phyloP scores from a whole-genome alignment of 179 eudicot genomes.

The Gypsophila paniculata region DNA sequence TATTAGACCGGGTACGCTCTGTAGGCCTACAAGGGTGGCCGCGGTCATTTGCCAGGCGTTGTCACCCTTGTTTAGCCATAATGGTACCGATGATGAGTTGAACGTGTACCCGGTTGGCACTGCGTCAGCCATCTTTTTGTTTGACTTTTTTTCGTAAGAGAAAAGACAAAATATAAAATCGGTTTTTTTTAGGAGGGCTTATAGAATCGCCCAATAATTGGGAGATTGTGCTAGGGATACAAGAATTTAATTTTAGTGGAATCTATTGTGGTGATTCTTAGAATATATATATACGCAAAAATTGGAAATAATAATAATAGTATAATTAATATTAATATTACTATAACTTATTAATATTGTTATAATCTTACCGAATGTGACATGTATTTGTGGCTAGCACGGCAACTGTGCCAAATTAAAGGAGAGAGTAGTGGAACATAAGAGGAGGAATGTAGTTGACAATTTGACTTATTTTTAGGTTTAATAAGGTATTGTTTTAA shows the following conservation, averaged over 20 bases:
- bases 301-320: background rate
- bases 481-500: background rate
- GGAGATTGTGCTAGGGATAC: background rate
- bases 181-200: no score
- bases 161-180: background rate
- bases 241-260: background rate
- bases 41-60: constrained; percentile 60
- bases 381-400: background rate
- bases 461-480: background rate
- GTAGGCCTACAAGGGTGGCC: constrained; percentile 51
- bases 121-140: background rate
- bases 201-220: background rate
- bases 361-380: background rate
- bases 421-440: background rate
- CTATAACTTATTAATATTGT: no score
- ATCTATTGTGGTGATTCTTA: background rate
- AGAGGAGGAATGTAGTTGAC: background rate
- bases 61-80: constrained; percentile 57
- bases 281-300: background rate
- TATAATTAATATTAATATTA: background rate
- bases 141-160: background rate
- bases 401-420: background rate
- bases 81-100: constrained; percentile 24
- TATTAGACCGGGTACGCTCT: constrained; percentile 48
- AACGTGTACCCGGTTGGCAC: constrained; percentile 28